A percentile compares a stretch with the other conserved stretches of the same genome.
Evolutionary conservation across 2,329 filamentous ascomycete species (phyloP).

Genomic region (Cladosporium oxysporum): DNA sequence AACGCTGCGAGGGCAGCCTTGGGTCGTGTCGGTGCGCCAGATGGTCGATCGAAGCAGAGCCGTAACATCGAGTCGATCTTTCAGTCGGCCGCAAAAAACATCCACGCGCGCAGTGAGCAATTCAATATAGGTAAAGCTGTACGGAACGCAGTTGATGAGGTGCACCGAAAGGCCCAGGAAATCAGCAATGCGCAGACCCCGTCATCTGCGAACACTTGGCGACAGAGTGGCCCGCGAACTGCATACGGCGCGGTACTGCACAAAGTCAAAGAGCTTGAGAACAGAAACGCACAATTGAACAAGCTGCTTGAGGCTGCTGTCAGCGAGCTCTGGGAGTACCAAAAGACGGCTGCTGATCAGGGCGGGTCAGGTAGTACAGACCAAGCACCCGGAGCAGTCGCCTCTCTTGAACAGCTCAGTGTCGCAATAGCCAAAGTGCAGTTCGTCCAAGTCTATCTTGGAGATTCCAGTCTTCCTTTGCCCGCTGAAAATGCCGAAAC

Average conservation of each 20-base stretch:
- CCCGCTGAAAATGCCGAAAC: constrained; percentile 39
- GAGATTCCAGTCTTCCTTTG: constrained; percentile 48
- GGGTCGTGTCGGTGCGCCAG: constrained; percentile 15
- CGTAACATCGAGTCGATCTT: constrained; percentile 67
- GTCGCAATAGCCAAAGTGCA: constrained; percentile 53
- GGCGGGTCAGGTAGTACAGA: constrained; percentile 34
- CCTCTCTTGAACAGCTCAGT: constrained; percentile 46
- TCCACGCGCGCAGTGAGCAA: constrained; percentile 71
- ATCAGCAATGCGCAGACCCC: constrained; percentile 53
- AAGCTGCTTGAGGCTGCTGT: constrained; percentile 69
- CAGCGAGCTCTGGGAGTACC: constrained; percentile 61
- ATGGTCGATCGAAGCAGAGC: constrained; percentile 16
- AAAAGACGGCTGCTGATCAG: constrained; percentile 47
- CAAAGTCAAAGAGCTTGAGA: constrained; percentile 57
- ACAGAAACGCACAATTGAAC: constrained; percentile 66
- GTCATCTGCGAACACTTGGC: constrained; percentile 32
- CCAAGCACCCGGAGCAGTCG: constrained; percentile 20
- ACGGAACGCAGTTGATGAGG: constrained; percentile 77
- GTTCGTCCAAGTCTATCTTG: constrained; percentile 54
- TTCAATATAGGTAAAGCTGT: constrained; percentile 79
- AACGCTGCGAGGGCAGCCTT: constrained; percentile 21
- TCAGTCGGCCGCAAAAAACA: constrained; percentile 73
- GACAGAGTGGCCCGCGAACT: constrained; percentile 46
- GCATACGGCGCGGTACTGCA: constrained; percentile 33
- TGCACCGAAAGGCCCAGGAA: constrained; percentile 71